These are phyloP conservation scores for Meira miltonrushii DNA, from an alignment of 1,284 basidiomycete genomes.

Conservation along the genomic window DNA sequence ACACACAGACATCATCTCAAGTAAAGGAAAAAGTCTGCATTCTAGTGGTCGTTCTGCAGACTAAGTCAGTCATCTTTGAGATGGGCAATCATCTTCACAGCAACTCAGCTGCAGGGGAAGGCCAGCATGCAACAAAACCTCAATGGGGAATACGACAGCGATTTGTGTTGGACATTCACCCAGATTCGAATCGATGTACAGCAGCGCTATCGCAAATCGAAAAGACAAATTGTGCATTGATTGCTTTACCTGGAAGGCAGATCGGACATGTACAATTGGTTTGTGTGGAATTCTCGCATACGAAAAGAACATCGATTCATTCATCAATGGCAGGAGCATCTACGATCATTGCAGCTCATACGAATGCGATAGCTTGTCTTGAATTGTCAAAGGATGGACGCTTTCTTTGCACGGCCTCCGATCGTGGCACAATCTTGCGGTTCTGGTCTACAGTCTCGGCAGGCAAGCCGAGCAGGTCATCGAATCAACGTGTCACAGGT, in stretches of 20 bases:
- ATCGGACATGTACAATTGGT: slow-evolving; percentile 42
- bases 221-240: slow-evolving; percentile 14
- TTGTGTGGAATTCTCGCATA: slow-evolving; percentile 4
- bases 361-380: slow-evolving; percentile 27
- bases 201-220: slow-evolving; percentile 15
- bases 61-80: slow-evolving; percentile 34
- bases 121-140: neutral
- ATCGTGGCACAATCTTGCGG: slow-evolving; percentile 36
- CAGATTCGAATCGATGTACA: slow-evolving; percentile 20
- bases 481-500: slow-evolving; percentile 1
- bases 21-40: slow-evolving; percentile 3
- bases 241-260: slow-evolving; percentile 38
- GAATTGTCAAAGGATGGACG: slow-evolving; percentile 26
- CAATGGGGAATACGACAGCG: slow-evolving; percentile 30
- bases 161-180: slow-evolving; percentile 22
- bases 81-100: slow-evolving; percentile 8
- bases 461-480: neutral
- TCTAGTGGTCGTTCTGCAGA: slow-evolving; percentile 29
- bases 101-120: neutral
- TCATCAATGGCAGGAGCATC: slow-evolving; percentile 20
- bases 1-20: neutral
- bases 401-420: slow-evolving; percentile 34
- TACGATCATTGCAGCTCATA: slow-evolving; percentile 41
- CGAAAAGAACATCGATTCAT: slow-evolving; percentile 1
- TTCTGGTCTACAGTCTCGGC: slow-evolving; percentile 26